Base-by-base conservation (phyloP, 2,329 filamentous ascomycete species). In the Cytospora mali region DNA sequence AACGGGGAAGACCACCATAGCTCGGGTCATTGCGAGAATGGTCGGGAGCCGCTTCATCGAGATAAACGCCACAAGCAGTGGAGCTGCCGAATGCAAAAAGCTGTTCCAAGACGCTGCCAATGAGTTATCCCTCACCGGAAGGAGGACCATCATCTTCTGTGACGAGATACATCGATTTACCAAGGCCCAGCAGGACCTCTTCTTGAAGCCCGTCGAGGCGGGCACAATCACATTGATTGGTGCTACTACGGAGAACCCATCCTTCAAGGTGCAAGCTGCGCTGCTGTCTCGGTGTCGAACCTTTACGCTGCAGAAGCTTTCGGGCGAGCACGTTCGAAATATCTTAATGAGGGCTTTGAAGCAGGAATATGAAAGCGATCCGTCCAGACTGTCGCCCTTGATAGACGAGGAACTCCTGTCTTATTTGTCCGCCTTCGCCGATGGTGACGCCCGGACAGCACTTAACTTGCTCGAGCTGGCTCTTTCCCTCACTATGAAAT, bases 211-310 rank as follows among this genome's bases (percentile, higher is more conserved):
- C 0, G 94, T 98, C 25, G 95, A 99, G 76, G 88, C 88, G 1
- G 95, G 95, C 6, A 90, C 91, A 29, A 89, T 99, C 67, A 97
- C 92, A 0, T 81, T 99, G 31, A 95, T 98, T 65, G 95, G 93
- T 13, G 95, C 95, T 7, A 99, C 95, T 4, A 99, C 95, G 0
- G 95, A 99, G 75, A 99, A 99, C 68, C 95, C 95, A 0, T 94
- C 90, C 4, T 98, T 98, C 80, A 94, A 96, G 71, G 87, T 99
- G 49, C 91, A 95, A 69, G 89, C 87, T 67, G 94, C 95, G 2
- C 81, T 99, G 60, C 81, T 98, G 3, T 96, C 92, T 27, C 85
- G 95, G 53, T 98, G 94, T 75, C 85, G 95, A 29, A 96, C 92
- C 0, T 98, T 99, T 69, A 96, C 92, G 0, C 79, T 99, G 11